Base-by-base conservation (phyloP, 371 early-diverging fungal species). In the Apophysomyces ossiformis region DNA sequence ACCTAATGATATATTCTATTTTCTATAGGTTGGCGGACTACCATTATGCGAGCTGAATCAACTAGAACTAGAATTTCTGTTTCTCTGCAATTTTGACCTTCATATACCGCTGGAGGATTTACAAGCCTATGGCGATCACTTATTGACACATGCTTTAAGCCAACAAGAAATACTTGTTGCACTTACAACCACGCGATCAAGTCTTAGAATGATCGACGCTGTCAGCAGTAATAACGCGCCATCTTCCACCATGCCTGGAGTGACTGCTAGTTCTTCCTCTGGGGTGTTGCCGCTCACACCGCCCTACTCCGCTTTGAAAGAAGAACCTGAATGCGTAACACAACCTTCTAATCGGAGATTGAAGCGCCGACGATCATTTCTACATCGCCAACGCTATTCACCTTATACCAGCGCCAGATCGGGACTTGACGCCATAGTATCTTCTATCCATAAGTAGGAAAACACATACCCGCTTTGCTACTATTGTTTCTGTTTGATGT, bases 1-100 rank as follows among this genome's bases (percentile, higher is more conserved):
- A 26, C 32, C 32, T 26, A 26, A 2, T 2, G 32, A 26, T 16
- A 15, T 1, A 2, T 8, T 43, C 5, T 38, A 47, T 12, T 37
- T 21, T 21, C 47, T 47, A 1, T 58, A 89, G 86, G 95, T 96
- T 15, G 97, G 97, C 26, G 97, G 97, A 0, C 77, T 96, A 6
- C 87, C 93, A 2, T 69, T 93, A 16, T 74, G 77, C 11, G 97
- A 96, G 70, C 78, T 96, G 66, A 96, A 96, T 75, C 81, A 91
- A 64, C 77, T 96, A 38, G 97, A 96, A 69, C 71, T 96, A 38
- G 96, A 96, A 78, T 90, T 96, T 62, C 79, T 95, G 45, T 92
- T 91, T 58, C 78, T 94, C 67, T 89, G 93, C 47, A 83, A 92
- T 60, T 96, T 96, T 83, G 85, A 92, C 63, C 84, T 96, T 21